Conservation (phyloP, 169 alveolate genomes). For the Blepharisma undulans region DNA sequence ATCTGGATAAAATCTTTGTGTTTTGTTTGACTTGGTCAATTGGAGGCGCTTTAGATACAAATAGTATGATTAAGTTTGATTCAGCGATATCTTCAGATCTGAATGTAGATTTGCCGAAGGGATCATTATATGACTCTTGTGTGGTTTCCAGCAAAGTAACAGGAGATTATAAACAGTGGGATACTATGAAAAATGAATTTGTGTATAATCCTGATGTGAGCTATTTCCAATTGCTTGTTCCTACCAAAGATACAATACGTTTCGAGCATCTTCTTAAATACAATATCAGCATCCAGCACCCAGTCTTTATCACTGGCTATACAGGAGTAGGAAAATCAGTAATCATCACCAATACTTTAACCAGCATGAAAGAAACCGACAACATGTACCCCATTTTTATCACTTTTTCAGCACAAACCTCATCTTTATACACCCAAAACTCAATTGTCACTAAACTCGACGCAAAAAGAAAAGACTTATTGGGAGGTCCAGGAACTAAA, state of each 20-base stretch:
- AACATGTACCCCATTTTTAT: constrained; percentile 74
- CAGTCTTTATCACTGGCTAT: constrained; percentile 87
- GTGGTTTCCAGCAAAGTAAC: constrained; percentile 55
- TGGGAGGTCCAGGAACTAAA: constrained; percentile 84
- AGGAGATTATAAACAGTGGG: constrained; percentile 77
- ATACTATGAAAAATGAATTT: constrained; percentile 73
- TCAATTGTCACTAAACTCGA: constrained; percentile 89
- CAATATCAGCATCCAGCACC: constrained; percentile 66
- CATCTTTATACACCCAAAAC: constrained; percentile 89
- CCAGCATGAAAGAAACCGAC: constrained; percentile 76
- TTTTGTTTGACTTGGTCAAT: constrained; percentile 83
- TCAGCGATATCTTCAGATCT: background rate
- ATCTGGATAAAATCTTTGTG: constrained; percentile 70
- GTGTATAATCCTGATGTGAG: constrained; percentile 74
- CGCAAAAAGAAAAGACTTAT: constrained; percentile 81
- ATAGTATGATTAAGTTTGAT: constrained; percentile 74
- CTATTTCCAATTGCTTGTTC: constrained; percentile 84
- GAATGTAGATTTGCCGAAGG: constrained; percentile 43
- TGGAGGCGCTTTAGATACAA: constrained; percentile 71
- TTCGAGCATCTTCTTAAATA: constrained; percentile 78
- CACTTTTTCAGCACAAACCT: constrained; percentile 92
- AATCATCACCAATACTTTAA: constrained; percentile 77
- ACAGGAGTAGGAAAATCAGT: constrained; percentile 94
- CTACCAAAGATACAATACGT: constrained; percentile 88
- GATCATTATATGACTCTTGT: constrained; percentile 75